These are phyloP conservation scores for Cinnamomum chago DNA, from an alignment of 164 flowering plant genomes.

Conservation along the genomic window DNA sequence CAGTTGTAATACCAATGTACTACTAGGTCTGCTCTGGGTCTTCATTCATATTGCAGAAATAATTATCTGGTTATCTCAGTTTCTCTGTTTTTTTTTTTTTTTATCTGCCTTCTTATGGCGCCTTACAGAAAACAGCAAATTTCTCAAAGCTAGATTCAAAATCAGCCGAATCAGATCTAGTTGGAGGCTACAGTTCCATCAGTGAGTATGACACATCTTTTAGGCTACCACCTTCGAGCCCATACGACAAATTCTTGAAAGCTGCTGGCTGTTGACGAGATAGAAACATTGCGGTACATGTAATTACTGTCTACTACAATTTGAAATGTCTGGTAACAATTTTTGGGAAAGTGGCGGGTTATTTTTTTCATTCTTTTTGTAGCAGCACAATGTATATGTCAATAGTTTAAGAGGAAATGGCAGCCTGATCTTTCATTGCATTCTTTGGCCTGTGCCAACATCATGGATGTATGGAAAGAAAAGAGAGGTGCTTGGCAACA, in stretches of 20 bases:
- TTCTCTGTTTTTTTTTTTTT: neutral
- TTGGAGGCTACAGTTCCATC: constrained; percentile 23
- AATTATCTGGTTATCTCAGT: neutral
- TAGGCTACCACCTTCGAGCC: constrained; percentile 84
- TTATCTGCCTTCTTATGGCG: neutral
- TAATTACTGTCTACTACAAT: neutral
- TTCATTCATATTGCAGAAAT: no score
- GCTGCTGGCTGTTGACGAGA: constrained; percentile 78
- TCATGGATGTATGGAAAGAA: no score
- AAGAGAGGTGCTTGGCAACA: no score
- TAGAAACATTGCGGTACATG: neutral
- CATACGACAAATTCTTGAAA: constrained; percentile 86
- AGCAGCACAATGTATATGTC: neutral
- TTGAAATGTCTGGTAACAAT: neutral
- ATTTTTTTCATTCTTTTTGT: constrained; percentile 20
- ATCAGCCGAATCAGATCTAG: constrained; percentile 17
- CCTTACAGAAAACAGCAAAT: constrained; percentile 21
- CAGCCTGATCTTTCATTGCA: no score
- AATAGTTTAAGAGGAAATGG: neutral
- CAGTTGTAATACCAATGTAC: no score
- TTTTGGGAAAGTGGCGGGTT: neutral
- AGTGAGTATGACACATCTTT: constrained; percentile 49
- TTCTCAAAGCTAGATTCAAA: constrained; percentile 17
- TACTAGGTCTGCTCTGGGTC: no score
- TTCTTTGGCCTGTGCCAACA: no score